These are phyloP conservation scores for Penicillium sp. DNA, from an alignment of 2,329 filamentous ascomycete species.

Conservation along the genomic window DNA sequence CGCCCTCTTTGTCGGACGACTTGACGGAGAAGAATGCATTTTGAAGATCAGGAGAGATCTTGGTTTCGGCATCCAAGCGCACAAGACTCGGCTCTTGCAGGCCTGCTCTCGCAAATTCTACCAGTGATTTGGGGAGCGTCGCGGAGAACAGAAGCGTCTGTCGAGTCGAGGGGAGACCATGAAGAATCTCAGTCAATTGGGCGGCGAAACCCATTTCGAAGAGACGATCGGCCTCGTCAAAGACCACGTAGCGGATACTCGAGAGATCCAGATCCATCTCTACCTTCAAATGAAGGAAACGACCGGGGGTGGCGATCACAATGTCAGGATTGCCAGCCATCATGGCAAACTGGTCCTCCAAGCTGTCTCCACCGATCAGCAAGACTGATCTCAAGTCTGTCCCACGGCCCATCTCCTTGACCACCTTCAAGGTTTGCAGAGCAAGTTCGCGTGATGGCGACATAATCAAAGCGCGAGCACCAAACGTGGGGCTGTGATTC, in stretches of 20 bases:
- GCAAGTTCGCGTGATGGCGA: constrained; percentile 92
- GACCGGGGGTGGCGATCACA: constrained; percentile 91
- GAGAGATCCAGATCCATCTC: constrained; percentile 92
- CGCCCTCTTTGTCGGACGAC: constrained; percentile 86
- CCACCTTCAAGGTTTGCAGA: constrained; percentile 89
- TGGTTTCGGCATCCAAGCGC: constrained; percentile 86
- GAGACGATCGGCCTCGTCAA: constrained; percentile 92
- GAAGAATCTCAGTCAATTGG: constrained; percentile 86
- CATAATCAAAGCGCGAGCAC: constrained; percentile 77
- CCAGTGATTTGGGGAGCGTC: constrained; percentile 84
- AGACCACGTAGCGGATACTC: constrained; percentile 88
- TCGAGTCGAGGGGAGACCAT: constrained; percentile 73
- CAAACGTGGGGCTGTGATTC: constrained; percentile 78
- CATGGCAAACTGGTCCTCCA: constrained; percentile 89
- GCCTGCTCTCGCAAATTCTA: constrained; percentile 91
- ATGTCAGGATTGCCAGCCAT: constrained; percentile 97
- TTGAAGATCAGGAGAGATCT: constrained; percentile 92
- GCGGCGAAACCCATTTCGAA: constrained; percentile 99
- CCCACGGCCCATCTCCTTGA: constrained; percentile 85
- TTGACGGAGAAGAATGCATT: constrained; percentile 94
- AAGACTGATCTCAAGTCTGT: constrained; percentile 88
- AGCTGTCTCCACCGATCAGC: constrained; percentile 86
- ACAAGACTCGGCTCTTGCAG: constrained; percentile 87
- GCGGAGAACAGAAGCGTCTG: constrained; percentile 95
- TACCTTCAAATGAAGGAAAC: constrained; percentile 93